Evolutionary conservation across 2,329 filamentous ascomycete genomes (phyloP).

Genomic region (Aspergillus ibericus): DNA sequence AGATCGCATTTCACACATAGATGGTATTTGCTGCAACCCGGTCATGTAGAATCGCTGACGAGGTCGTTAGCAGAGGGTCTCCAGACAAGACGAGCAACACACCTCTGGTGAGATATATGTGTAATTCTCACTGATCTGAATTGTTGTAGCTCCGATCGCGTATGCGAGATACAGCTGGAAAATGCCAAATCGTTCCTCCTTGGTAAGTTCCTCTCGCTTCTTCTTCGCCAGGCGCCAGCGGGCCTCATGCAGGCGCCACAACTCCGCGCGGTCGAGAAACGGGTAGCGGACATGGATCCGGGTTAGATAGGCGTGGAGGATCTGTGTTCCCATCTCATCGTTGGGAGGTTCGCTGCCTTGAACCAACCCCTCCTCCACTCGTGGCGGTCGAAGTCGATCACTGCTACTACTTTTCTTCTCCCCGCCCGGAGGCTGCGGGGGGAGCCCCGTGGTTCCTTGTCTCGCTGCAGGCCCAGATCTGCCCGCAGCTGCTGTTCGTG

Average conservation of each 20-base stretch:
- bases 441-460: conserved; percentile 7
- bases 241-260: conserved; percentile 47
- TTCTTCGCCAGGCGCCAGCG: conserved; percentile 40
- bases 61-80: not conserved
- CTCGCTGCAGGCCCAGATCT: conserved; percentile 6
- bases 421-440: conserved; percentile 16
- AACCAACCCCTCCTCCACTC: conserved; percentile 45
- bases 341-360: conserved; percentile 49
- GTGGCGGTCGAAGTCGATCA: conserved; percentile 32
- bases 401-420: conserved; percentile 8
- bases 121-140: conserved; percentile 50
- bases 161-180: conserved; percentile 56
- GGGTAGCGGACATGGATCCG: conserved; percentile 53
- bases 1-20: conserved; percentile 51
- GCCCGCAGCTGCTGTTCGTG: conserved; percentile 16
- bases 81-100: conserved; percentile 1
- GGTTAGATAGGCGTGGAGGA: conserved; percentile 49
- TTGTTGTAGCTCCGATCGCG: conserved; percentile 52
- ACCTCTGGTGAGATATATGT: conserved; percentile 47
- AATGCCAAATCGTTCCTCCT: conserved; percentile 45
- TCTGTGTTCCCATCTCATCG: conserved; percentile 47
- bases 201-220: conserved; percentile 36
- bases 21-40: conserved; percentile 51
- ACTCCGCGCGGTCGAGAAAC: conserved; percentile 49
- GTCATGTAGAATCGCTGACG: conserved; percentile 50